Base-by-base conservation (phyloP, 164 flowering plant species). In the Aristolochia contorta region DNA sequence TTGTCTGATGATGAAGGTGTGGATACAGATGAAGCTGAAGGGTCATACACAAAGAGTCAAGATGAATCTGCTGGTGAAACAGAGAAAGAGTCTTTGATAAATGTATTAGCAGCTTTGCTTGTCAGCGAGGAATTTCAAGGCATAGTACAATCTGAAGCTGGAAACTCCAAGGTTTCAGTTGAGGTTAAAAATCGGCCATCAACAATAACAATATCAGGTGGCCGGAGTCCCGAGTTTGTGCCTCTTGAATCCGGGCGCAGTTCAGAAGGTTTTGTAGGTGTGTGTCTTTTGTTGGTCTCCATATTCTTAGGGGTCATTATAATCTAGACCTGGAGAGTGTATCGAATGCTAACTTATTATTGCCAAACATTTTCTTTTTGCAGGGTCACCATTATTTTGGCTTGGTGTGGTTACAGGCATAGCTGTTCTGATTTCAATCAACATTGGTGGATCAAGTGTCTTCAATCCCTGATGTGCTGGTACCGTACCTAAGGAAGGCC, bases 91-190 rank as follows among this genome's bases (percentile, higher is more conserved):
- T 82, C 98, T 53, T 86, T 92, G 60, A 89, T 92, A 91, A 80
- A 86, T 76, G 89, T 87, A 65, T 74, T 93, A 61, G 85, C 98
- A 54, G 96, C 93, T 37, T 72, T 89, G 65, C 72, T 93, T 43
- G 89, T 89, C 52, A 93, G 98, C 58, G 98, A 93, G 75, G 98
- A 93, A 74, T 93, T 93, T 73, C 91, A 75, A 72, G 96, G 99
- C 47, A 93, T 93, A 55, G 91, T 88, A 50, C 69, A 90, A 59
- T 86, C 96, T 57, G 96, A 93, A 70, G 60, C 93, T 21, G 76
- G 71, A 64, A 73, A 58, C 64, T 24, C 69, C 60, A 82, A 75
- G 76, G 27, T 53, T 61, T 70, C 55, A 19, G 74, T 69, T 60
- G 82, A 72, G 62, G 57, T 48, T 48, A 47, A 74, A 43, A 72